These are phyloP conservation scores for Phoma sp. DNA, from an alignment of 2,329 filamentous ascomycete species.

Conservation along the genomic window DNA sequence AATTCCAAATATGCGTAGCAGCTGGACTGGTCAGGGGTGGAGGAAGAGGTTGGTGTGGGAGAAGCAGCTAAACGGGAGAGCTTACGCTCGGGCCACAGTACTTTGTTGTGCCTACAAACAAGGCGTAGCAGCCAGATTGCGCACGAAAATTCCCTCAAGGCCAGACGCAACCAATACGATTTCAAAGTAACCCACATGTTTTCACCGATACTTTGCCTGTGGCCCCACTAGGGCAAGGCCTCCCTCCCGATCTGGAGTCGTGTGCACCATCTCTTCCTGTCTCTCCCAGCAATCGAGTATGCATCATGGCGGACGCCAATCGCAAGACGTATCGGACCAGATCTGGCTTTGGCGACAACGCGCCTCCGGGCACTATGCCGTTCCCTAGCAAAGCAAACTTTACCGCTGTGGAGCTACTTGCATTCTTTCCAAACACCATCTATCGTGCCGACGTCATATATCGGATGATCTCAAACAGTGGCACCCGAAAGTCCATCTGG, in stretches of 20 bases:
- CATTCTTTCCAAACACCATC: conserved; percentile 32
- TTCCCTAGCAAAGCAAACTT: conserved; percentile 23
- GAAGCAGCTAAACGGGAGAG: conserved; percentile 7
- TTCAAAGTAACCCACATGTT: neutral
- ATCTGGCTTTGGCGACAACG: conserved; percentile 12
- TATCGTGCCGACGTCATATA: conserved; percentile 30
- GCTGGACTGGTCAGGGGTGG: neutral
- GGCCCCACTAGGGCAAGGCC: neutral
- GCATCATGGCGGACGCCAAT: neutral
- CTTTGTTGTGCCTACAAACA: conserved; percentile 13
- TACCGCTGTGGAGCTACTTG: conserved; percentile 31
- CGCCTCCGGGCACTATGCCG: conserved; percentile 18
- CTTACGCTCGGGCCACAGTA: conserved; percentile 18
- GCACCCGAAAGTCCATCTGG: conserved; percentile 12
- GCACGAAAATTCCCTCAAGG: conserved; percentile 2
- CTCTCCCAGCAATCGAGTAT: neutral
- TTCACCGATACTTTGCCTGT: neutral
- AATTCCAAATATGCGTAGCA: neutral
- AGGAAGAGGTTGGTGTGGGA: neutral
- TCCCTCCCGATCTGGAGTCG: neutral
- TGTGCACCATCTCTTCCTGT: neutral
- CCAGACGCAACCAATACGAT: neutral
- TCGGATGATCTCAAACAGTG: conserved; percentile 31
- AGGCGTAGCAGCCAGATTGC: conserved; percentile 6
- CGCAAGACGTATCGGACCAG: neutral